Conservation (phyloP, 306 rosid genomes). For the Herpetospermum pedunculosum region DNA sequence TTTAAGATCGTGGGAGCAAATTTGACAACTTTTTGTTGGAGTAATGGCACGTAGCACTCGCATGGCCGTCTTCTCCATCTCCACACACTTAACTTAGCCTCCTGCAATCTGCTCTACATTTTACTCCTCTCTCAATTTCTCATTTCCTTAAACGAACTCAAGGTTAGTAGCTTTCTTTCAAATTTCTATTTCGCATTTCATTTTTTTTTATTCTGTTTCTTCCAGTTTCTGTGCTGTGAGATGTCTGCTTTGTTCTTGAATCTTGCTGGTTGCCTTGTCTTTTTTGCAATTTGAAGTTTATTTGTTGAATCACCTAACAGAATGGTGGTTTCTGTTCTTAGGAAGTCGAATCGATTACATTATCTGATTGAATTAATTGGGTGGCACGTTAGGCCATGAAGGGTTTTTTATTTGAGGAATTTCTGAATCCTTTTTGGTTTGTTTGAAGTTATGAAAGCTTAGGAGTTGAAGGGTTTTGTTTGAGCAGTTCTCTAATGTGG, state of each 20-base stretch:
- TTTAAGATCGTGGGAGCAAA: no score
- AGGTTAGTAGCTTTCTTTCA: not conserved
- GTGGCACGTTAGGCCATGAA: no score
- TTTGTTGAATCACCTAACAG: not conserved
- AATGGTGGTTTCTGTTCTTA: not conserved
- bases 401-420: not conserved
- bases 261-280: not conserved
- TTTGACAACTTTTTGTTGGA: no score
- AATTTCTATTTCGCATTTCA: not conserved
- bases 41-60: no score
- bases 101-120: no score
- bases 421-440: not conserved
- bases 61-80: not conserved
- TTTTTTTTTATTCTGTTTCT: not conserved
- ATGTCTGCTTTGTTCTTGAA: not conserved
- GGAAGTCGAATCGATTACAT: not conserved
- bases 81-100: no score
- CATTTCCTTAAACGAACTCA: not conserved
- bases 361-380: not conserved
- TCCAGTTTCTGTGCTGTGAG: not conserved
- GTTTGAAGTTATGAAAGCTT: not conserved
- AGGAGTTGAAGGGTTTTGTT: not conserved
- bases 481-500: not conserved
- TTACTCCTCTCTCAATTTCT: not conserved
- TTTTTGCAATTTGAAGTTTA: not conserved